phyloP scores from a whole-genome alignment of 2,329 filamentous ascomycete genomes.

The Alternaria incomplexa region DNA sequence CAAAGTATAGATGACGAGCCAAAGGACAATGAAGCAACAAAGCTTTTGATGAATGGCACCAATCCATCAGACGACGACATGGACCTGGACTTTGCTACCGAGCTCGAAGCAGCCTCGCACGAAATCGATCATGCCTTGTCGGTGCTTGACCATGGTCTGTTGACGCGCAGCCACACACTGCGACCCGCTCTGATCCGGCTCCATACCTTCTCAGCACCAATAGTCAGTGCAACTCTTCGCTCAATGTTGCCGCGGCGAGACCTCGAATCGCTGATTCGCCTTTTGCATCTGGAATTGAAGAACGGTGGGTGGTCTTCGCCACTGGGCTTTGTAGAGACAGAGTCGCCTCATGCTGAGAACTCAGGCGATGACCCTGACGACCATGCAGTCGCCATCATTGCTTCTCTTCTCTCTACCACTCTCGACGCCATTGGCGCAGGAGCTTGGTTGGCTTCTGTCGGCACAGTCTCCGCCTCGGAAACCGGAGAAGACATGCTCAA shows the following conservation, averaged over 20 bases:
- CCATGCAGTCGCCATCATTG: constrained; percentile 72
- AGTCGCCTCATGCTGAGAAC: constrained; percentile 29
- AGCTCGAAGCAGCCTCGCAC: constrained; percentile 50
- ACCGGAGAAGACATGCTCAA: constrained; percentile 69
- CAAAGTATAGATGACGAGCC: constrained; percentile 65
- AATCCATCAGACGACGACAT: constrained; percentile 32
- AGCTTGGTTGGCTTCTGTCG: constrained; percentile 66
- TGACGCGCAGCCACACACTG: constrained; percentile 67
- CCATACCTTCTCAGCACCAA: constrained; percentile 65
- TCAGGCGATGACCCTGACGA: constrained; percentile 65
- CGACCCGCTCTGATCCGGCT: constrained; percentile 74
- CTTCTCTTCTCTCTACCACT: constrained; percentile 73
- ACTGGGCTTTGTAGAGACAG: constrained; percentile 66
- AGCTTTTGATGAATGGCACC: constrained; percentile 47
- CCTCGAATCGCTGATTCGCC: constrained; percentile 72
- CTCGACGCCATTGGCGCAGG: constrained; percentile 77
- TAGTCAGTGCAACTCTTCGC: constrained; percentile 69
- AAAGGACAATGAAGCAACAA: constrained; percentile 40
- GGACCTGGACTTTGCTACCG: constrained; percentile 46
- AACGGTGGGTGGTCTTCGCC: constrained; percentile 77
- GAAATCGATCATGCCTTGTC: constrained; percentile 73
- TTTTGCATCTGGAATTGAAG: constrained; percentile 74
- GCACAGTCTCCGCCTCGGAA: constrained; percentile 60
- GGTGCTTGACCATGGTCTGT: constrained; percentile 69
- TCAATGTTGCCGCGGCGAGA: constrained; percentile 69